phyloP scores from a whole-genome alignment of 192 early-diverging fungal species.

The Coemansia pectinata region DNA sequence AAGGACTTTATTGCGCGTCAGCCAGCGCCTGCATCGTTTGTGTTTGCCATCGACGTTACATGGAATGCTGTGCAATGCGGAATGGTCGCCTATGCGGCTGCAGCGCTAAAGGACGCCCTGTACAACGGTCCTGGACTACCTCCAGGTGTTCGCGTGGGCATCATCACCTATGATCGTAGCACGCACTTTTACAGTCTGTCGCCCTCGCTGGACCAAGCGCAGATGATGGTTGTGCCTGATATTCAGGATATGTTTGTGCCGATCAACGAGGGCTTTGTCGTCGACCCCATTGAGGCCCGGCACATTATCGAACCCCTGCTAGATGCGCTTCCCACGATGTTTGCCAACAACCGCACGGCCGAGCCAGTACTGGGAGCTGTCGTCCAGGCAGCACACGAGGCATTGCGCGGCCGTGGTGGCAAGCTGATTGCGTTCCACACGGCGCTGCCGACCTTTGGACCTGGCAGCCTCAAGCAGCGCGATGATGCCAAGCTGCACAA shows the following conservation, averaged over 20 bases:
- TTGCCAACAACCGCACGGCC: conserved; percentile 70
- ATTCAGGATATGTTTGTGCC: conserved; percentile 94
- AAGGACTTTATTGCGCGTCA: conserved; percentile 64
- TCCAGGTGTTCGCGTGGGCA: conserved; percentile 69
- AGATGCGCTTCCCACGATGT: conserved; percentile 79
- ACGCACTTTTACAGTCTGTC: conserved; percentile 95
- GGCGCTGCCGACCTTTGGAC: conserved; percentile 81
- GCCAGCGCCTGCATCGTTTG: conserved; percentile 70
- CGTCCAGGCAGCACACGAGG: conserved; percentile 70
- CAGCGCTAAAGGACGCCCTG: conserved; percentile 68
- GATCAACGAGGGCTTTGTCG: conserved; percentile 86
- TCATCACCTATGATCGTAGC: conserved; percentile 87
- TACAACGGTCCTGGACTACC: conserved; percentile 62
- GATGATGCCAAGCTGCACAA: conserved; percentile 90
- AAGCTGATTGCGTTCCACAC: conserved; percentile 90
- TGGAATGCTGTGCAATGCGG: conserved; percentile 85
- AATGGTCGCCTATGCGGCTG: conserved; percentile 67
- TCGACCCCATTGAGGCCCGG: conserved; percentile 80
- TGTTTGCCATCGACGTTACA: conserved; percentile 97
- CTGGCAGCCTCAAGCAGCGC: conserved; percentile 82
- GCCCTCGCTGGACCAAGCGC: conserved; percentile 79
- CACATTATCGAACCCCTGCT: conserved; percentile 79
- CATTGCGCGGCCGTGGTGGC: conserved; percentile 80
- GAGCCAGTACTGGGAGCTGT: conserved; percentile 83
- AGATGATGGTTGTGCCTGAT: conserved; percentile 95